Evolutionary conservation across 768 basidiomycete species (phyloP), one percentile per base, ranked within the genome.

Genomic region (Calocera cornea): DNA sequence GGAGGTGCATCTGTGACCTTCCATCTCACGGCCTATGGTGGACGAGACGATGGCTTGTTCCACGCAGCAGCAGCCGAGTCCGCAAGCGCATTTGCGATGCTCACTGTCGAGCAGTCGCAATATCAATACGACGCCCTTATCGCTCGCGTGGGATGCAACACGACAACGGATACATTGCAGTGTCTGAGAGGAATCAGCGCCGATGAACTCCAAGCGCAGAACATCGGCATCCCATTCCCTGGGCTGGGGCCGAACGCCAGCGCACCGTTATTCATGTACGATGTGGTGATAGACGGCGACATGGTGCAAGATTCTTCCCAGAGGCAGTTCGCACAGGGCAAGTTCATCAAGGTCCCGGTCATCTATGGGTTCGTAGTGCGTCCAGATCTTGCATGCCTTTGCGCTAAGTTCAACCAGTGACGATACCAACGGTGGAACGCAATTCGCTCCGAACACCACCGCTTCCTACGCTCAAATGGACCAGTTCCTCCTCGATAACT

Each of bases 1-100:
- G 81, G 81, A 0, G 81, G 79, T 0, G 79, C 80, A 0, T 78
- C 77, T 38, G 76, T 82, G 7, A 72, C 79, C 14, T 80, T 81
- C 76, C 81, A 82, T 64, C 71, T 79, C 2, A 76, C 78, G 11
- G 80, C 81, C 2, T 79, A 79, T 68, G 80, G 78, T 71, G 81
- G 81, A 2, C 24, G 38, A 34, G 38, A 66, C n/a, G 66, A 66
- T 38, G 47, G 63, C 2, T 54, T 70, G 27, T 69, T 70, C 34
- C 49, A 60, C 2, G 68, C 54, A 1, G 68, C n/a, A 41, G 44
- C 44, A 8, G 44, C 44, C 5, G 44, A 47, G 44, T 47, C 44
- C 44, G 44, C 44, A 47, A 8, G 8, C 44, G 5, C 19, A 7
- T 7, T 7, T 19, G 19, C 5, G 5, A 47, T 47, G 44, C 44